Base-by-base conservation (phyloP, 495 filamentous ascomycete species). In the Penicillium bialowiezense region DNA sequence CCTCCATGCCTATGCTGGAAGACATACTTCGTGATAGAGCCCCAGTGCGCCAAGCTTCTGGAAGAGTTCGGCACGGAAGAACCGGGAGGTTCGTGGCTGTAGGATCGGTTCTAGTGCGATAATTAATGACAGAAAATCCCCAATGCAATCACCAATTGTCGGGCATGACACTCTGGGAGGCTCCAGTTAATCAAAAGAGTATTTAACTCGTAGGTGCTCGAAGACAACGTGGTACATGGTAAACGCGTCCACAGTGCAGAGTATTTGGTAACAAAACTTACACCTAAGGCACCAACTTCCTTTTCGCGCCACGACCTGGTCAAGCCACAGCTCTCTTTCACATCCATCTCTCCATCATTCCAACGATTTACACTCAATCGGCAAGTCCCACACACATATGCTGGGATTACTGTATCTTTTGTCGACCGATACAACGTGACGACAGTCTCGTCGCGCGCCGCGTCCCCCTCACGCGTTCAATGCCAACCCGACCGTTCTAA, bases 1-100 rank as follows among this genome's bases (percentile, higher is more conserved):
- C n/a, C n/a, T n/a, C n/a, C n/a, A n/a, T n/a, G n/a, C n/a, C n/a
- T n/a, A n/a, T n/a, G n/a, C n/a, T n/a, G n/a, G n/a, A n/a, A n/a
- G n/a, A n/a, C n/a, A n/a, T n/a, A n/a, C 15, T 7, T 12, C 29
- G n/a, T 34, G 32, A 26, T 24, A 29, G 29, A 15, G 29, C 34
- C 29, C 28, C 17, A 9, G 20, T 42, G 18, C 24, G 18, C 24
- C 51, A 40, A 44, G 33, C 24, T 50, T 44, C 45, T 21, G 39
- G 26, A 34, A 40, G 12, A 18, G 34, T 42, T 47, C 29, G 37
- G 38, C 38, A 47, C 19, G 50, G 54, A 53, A 31, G 33, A 24
- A 46, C 54, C 43, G 51, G 46, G 18, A 33, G 38, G 21, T 19
- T 50, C 35, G 19, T 26, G 31, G 41, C 15, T 21, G 0, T 8